Conservation (phyloP, 2,329 filamentous ascomycete species). For the Pseudogymnoascus sp. region DNA sequence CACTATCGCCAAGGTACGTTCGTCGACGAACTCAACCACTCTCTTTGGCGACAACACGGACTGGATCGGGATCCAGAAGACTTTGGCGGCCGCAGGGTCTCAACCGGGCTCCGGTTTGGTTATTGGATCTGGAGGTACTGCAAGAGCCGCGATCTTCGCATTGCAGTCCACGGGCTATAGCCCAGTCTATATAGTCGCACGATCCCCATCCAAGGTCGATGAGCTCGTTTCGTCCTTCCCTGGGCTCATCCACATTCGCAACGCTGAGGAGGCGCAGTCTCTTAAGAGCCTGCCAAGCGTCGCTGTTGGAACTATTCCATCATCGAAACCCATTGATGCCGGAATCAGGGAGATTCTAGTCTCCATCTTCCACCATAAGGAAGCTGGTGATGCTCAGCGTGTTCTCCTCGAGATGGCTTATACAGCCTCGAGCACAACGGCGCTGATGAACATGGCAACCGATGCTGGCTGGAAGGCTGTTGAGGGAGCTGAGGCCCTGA, state of each 20-base stretch:
- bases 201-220: slow-evolving; percentile 62
- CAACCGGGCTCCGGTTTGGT: slow-evolving; percentile 60
- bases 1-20: slow-evolving; percentile 65
- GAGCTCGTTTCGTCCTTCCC: slow-evolving; percentile 68
- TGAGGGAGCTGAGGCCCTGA: slow-evolving; percentile 80
- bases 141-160: slow-evolving; percentile 84
- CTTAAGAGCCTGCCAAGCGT: slow-evolving; percentile 56
- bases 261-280: slow-evolving; percentile 42
- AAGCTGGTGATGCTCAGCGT: slow-evolving; percentile 33
- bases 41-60: slow-evolving; percentile 91
- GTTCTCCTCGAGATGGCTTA: slow-evolving; percentile 95
- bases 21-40: slow-evolving; percentile 28
- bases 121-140: slow-evolving; percentile 86
- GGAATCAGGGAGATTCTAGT: slow-evolving; percentile 60
- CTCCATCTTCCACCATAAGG: slow-evolving; percentile 40
- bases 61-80: slow-evolving; percentile 84
- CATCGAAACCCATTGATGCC: slow-evolving; percentile 73
- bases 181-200: slow-evolving; percentile 81
- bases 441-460: slow-evolving; percentile 76
- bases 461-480: slow-evolving; percentile 76
- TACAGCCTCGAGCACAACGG: slow-evolving; percentile 69
- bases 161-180: slow-evolving; percentile 75
- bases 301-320: slow-evolving; percentile 85
- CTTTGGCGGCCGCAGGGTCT: slow-evolving; percentile 41
- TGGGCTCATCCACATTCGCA: not conserved